Evolutionary conservation across 139 green algal genomes (phyloP).

Genomic region (Chlamydomonas sp.): DNA sequence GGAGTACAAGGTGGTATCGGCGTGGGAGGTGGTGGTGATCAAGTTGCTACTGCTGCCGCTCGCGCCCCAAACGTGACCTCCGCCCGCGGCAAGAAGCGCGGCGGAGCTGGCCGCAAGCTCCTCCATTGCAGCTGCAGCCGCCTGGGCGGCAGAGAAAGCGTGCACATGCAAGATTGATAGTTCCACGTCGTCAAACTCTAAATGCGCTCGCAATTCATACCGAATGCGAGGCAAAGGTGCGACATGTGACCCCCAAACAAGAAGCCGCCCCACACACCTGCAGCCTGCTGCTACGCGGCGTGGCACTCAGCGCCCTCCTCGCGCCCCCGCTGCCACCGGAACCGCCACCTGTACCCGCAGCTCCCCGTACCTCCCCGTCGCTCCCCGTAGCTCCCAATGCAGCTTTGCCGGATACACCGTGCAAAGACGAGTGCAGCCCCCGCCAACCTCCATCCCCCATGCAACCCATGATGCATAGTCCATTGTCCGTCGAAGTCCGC

Average conservation of each 20-base stretch:
- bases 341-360: no score
- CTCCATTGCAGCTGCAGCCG: constrained; percentile 27
- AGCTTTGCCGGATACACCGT: no score
- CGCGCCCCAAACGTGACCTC: constrained; percentile 2
- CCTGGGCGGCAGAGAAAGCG: background rate
- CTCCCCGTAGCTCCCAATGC: no score
- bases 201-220: background rate
- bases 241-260: no score
- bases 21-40: background rate
- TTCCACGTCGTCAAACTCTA: background rate
- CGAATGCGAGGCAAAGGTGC: background rate
- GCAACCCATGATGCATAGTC: background rate
- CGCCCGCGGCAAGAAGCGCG: constrained; percentile 14
- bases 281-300: no score
- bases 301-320: no score
- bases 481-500: background rate
- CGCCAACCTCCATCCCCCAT: background rate
- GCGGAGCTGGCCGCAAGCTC: constrained; percentile 18
- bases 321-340: no score
- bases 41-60: background rate
- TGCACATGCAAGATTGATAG: background rate
- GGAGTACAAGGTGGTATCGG: background rate
- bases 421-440: no score
- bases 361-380: no score
- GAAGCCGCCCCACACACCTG: no score